Base-by-base conservation (phyloP, 345 rosid genomes). In the Melastoma malabathricum region DNA sequence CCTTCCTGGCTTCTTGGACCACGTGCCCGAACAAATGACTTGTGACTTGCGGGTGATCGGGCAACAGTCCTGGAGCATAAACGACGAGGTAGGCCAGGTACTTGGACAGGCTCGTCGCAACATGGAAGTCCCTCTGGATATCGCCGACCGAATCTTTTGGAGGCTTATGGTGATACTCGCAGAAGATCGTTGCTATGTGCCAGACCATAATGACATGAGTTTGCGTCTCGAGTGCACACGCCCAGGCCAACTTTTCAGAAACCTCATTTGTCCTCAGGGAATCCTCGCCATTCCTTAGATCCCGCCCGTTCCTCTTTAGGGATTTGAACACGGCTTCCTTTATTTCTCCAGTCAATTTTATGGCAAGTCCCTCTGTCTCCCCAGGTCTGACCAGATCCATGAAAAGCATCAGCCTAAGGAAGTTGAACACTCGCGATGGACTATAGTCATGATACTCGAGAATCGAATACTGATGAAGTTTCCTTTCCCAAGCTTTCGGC, bases 141-240 rank as follows among this genome's bases (percentile, higher is more conserved):
- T 4, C 34, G 10, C 0, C 10, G 0, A 29, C 27, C 6, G 20
- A 9, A 5, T 13, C 34, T 22, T 0, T 4, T 0, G 52, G n/a
- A 48, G 15, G 34, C 0, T 6, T 1, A 6, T 1, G 1, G 22
- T 48, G 3, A 48, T 22, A 27, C 25, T 48, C 51, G 13, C 34
- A 48, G 10, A 48, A 22, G n/a, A 29, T 14, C 29, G 51, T 22
- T 17, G 51, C 34, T 22, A 48, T 48, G 51, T 48, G 51, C 55
- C 55, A 51, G 55, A 51, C 55, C 55, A 51, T 15, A 23, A 51
- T 25, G 17, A 51, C 22, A 25, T 51, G 55, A 51, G n/a, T 0
- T 5, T n/a, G 0, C 3, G 55, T 51, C 55, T 16, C 22, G 5
- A 0, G 43, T 0, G 27, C 0, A 25, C 44, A 51, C 31, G 55